Evolutionary conservation across 495 filamentous ascomycete genomes (phyloP).

Genomic region (Penicillium cataractarum): DNA sequence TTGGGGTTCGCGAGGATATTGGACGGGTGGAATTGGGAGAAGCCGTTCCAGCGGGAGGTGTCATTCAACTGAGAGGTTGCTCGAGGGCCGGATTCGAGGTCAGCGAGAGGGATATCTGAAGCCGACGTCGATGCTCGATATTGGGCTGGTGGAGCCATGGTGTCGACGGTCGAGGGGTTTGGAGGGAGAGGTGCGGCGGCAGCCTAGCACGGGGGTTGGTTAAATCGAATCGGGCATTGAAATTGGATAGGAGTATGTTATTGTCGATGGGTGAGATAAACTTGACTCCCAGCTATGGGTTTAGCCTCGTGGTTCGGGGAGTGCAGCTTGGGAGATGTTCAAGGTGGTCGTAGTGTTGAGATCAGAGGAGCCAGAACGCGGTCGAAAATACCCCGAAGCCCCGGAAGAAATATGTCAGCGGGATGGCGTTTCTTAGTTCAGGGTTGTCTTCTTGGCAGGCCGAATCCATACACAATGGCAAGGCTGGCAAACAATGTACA

Average conservation of each 20-base stretch:
- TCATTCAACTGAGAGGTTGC: conserved; percentile 4
- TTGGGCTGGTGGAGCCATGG: conserved; percentile 22
- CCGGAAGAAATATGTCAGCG: conserved; percentile 15
- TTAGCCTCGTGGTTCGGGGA: not conserved
- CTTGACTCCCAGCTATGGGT: not conserved
- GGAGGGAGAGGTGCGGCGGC: not conserved
- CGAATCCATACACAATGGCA: not conserved
- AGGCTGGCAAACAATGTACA: too few species aligned
- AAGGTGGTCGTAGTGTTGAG: not conserved
- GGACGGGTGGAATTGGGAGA: conserved; percentile 34
- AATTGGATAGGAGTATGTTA: not conserved
- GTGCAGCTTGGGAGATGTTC: not conserved
- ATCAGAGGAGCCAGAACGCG: conserved; percentile 1
- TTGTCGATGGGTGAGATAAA: not conserved
- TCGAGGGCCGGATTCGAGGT: conserved; percentile 35
- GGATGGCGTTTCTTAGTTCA: conserved; percentile 1
- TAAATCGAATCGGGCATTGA: conserved; percentile 4
- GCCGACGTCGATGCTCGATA: conserved; percentile 27
- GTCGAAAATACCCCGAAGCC: not conserved
- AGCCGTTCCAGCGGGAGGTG: conserved; percentile 29
- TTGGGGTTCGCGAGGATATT: conserved; percentile 36
- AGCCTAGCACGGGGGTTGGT: not conserved
- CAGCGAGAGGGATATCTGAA: conserved; percentile 35
- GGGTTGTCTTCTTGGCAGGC: not conserved
- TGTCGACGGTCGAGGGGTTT: not conserved